Conservation (phyloP, 192 early-diverging fungal species). For the Chytriomyces hyalinus region DNA sequence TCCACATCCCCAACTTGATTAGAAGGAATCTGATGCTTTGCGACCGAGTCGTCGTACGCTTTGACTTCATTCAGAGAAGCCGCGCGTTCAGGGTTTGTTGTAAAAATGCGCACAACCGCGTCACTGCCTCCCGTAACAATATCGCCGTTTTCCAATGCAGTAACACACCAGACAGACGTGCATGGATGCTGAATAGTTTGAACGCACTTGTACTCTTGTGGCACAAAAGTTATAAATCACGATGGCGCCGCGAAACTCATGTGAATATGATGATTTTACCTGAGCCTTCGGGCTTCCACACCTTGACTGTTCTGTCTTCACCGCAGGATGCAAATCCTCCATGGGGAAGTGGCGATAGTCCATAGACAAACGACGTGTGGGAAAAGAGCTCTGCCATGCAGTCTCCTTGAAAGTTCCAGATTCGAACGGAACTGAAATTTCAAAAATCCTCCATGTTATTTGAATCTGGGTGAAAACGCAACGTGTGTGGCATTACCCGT, state of each 20-base stretch:
- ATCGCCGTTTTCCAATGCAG: conserved; percentile 74
- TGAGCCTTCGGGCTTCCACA: conserved; percentile 75
- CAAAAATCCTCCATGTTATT: neutral
- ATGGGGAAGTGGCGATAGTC: conserved; percentile 63
- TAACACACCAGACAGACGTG: conserved; percentile 91
- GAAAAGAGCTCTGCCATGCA: conserved; percentile 77
- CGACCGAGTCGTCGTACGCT: conserved; percentile 51
- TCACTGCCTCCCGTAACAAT: conserved; percentile 88
- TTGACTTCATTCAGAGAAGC: conserved; percentile 53
- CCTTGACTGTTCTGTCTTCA: conserved; percentile 87
- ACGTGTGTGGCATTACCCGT: conserved; percentile 61
- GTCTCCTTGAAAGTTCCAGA: conserved; percentile 78
- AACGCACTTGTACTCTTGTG: conserved; percentile 66
- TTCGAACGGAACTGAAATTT: conserved; percentile 68
- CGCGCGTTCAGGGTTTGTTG: conserved; percentile 62
- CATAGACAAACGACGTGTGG: conserved; percentile 94
- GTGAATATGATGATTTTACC: neutral
- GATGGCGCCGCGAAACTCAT: too few species aligned
- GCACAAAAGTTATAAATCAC: neutral
- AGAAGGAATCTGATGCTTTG: conserved; percentile 49
- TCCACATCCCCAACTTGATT: conserved; percentile 86
- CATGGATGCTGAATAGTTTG: conserved; percentile 89
- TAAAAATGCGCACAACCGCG: conserved; percentile 81
- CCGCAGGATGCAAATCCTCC: conserved; percentile 88
- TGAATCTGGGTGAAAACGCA: neutral